Conservation (phyloP, 192 early-diverging fungal genomes). For the Coemansia sp. region DNA sequence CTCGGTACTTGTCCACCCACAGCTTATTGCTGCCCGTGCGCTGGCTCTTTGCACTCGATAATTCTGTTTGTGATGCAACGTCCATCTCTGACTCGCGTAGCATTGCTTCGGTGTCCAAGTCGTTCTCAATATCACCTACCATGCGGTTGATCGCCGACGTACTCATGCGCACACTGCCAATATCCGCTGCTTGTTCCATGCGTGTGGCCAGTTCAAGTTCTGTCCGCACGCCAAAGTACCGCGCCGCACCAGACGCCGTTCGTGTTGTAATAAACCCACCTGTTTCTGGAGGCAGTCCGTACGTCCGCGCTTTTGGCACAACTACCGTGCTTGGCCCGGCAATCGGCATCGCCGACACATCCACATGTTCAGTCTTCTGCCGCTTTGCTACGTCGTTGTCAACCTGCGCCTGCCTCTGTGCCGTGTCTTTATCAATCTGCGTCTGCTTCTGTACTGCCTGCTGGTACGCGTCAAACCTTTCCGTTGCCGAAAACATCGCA, state of each 20-base stretch:
- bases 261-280: slow-evolving; percentile 44
- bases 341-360: background rate
- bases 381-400: background rate
- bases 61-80: background rate
- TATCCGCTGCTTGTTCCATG: slow-evolving; percentile 11
- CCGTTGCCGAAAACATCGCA: slow-evolving; percentile 20
- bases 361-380: background rate
- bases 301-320: slow-evolving; percentile 1
- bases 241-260: slow-evolving; percentile 19
- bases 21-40: slow-evolving; percentile 26
- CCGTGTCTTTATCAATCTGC: background rate
- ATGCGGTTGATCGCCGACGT: slow-evolving; percentile 30
- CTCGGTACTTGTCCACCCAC: slow-evolving; percentile 93
- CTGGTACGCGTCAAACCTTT: slow-evolving; percentile 31
- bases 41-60: background rate
- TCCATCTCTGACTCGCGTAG: slow-evolving; percentile 17
- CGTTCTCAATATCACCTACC: slow-evolving; percentile 38
- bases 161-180: slow-evolving; percentile 14
- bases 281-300: slow-evolving; percentile 36
- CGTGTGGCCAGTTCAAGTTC: slow-evolving; percentile 19
- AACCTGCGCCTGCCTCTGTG: slow-evolving; percentile 8
- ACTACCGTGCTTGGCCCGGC: background rate
- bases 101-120: slow-evolving; percentile 17
- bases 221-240: slow-evolving; percentile 33
- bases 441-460: slow-evolving; percentile 18